A percentile compares a stretch with the other conserved stretches of the same genome.
These are phyloP conservation scores for Aspergillus brunneoviolaceus DNA, from an alignment of 2,329 filamentous ascomycete species.

Conservation along the genomic window DNA sequence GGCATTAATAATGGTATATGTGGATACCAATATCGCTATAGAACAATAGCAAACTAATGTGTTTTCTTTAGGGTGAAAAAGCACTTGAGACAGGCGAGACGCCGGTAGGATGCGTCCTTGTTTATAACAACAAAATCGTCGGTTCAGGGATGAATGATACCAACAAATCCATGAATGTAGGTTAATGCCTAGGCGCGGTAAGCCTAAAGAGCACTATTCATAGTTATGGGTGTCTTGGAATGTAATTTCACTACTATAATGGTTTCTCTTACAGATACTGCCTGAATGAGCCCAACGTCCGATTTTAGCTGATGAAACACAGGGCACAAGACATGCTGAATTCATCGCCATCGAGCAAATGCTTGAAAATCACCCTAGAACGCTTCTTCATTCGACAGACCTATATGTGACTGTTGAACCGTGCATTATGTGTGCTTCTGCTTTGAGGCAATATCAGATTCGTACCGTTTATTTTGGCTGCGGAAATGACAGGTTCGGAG, in stretches of 20 bases:
- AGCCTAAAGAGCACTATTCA: not conserved
- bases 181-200: constrained; percentile 17
- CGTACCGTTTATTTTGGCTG: constrained; percentile 92
- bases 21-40: not conserved
- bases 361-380: constrained; percentile 62
- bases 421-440: constrained; percentile 97
- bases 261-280: not conserved
- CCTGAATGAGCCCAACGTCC: not conserved
- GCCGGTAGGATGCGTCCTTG: constrained; percentile 92
- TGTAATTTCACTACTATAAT: no score
- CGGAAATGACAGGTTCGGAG: constrained; percentile 94
- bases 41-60: constrained; percentile 7
- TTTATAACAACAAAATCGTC: constrained; percentile 75
- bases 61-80: constrained; percentile 67
- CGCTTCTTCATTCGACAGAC: constrained; percentile 69
- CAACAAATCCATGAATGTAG: constrained; percentile 73
- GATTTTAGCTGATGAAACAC: constrained; percentile 25
- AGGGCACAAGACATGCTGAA: constrained; percentile 93
- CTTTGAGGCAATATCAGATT: constrained; percentile 84
- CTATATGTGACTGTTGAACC: constrained; percentile 98
- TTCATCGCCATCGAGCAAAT: constrained; percentile 79
- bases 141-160: constrained; percentile 96
- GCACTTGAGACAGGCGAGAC: constrained; percentile 87
- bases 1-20: constrained; percentile 76
- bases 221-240: no score